A percentile compares a stretch with the other conserved stretches of the same genome.
phyloP scores from a whole-genome alignment of 108 stramenopile species.

The Aurantiochytrium sp. region DNA sequence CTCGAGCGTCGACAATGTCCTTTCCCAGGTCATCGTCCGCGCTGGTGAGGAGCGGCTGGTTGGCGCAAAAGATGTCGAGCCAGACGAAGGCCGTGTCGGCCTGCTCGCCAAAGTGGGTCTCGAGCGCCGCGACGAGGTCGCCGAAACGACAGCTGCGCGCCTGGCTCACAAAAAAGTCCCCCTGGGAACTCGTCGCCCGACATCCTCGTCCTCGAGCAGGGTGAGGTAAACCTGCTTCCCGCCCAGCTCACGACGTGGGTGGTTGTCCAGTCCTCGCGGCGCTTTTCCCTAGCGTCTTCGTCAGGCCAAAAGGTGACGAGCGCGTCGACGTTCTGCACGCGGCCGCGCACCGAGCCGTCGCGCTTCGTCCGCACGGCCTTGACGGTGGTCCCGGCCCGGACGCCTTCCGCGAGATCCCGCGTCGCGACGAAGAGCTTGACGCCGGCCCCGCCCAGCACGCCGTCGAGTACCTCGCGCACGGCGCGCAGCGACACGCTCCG shows the following conservation, averaged over 20 bases:
- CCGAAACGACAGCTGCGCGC: background rate
- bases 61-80: conserved; percentile 10
- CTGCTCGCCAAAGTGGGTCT: background rate
- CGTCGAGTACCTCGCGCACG: no score
- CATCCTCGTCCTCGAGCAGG: background rate
- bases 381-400: background rate
- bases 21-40: background rate
- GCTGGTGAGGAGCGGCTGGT: background rate
- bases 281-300: background rate
- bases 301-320: background rate
- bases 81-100: background rate
- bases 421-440: background rate
- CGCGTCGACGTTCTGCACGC: background rate
- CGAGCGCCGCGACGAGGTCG: background rate
- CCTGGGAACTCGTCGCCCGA: background rate
- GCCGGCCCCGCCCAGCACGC: background rate
- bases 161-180: background rate
- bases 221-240: background rate
- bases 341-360: background rate
- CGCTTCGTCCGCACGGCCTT: background rate
- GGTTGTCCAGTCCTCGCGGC: background rate
- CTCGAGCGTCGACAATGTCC: background rate
- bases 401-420: background rate
- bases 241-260: background rate
- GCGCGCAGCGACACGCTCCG: no score